Evolutionary conservation across 176 grass and related monocot species (phyloP).

Genomic region (Aegilops longissima): DNA sequence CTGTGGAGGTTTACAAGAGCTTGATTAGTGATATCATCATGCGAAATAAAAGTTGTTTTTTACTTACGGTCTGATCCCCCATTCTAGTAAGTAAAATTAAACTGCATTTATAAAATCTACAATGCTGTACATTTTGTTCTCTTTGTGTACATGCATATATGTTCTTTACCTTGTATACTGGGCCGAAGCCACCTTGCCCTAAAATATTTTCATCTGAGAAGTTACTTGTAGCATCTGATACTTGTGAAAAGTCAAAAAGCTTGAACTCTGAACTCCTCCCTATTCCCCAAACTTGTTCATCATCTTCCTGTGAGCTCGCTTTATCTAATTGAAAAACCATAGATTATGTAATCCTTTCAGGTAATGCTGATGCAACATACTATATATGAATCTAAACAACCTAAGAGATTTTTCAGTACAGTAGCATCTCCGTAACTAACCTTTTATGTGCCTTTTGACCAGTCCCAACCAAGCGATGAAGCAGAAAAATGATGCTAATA

Average conservation of each 20-base stretch:
- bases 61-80: too few relatives aligned
- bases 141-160: background rate
- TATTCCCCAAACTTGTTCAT: background rate
- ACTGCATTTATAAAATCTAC: too few relatives aligned
- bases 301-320: background rate
- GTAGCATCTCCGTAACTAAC: background rate
- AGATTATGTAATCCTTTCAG: background rate
- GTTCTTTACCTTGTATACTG: background rate
- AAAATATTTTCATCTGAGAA: background rate
- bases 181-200: background rate
- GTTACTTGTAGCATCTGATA: background rate
- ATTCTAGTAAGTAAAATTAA: too few relatives aligned
- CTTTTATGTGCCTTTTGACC: background rate
- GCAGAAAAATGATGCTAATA: background rate
- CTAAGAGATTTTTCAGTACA: background rate
- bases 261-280: background rate
- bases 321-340: background rate
- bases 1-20: background rate
- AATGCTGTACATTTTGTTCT: background rate
- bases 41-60: too few relatives aligned
- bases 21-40: background rate
- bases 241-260: background rate
- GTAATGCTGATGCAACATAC: background rate
- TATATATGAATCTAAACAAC: background rate
- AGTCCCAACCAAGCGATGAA: background rate